These are phyloP conservation scores for Candida endomychidarum DNA, from an alignment of 805 yeast species.

Conservation along the genomic window DNA sequence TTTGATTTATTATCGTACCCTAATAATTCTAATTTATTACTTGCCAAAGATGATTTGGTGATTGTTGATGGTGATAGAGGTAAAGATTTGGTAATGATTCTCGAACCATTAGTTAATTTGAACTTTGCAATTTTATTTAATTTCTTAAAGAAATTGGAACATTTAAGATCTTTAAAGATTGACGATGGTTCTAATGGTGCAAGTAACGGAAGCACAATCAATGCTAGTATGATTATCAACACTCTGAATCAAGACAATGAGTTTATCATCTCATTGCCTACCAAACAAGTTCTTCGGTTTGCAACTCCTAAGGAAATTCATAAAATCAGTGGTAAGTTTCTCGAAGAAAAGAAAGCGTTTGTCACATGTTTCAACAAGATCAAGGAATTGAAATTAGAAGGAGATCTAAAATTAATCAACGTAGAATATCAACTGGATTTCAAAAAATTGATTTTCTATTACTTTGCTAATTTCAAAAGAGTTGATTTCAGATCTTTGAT, in stretches of 20 bases:
- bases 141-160: slow-evolving; percentile 72
- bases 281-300: slow-evolving; percentile 74
- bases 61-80: slow-evolving; percentile 86
- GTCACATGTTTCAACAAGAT: slow-evolving; percentile 56
- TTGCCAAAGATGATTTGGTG: slow-evolving; percentile 64
- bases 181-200: slow-evolving; percentile 18
- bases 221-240: slow-evolving; percentile 33
- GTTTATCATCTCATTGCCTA: slow-evolving; percentile 64
- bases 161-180: slow-evolving; percentile 51
- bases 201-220: slow-evolving; percentile 13
- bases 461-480: slow-evolving; percentile 46
- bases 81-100: slow-evolving; percentile 70
- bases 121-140: slow-evolving; percentile 70
- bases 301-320: slow-evolving; percentile 71
- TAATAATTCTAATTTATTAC: slow-evolving; percentile 56
- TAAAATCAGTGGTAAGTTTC: slow-evolving; percentile 59
- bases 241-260: slow-evolving; percentile 55
- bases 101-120: slow-evolving; percentile 62
- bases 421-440: slow-evolving; percentile 48
- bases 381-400: slow-evolving; percentile 47
- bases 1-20: slow-evolving; percentile 71
- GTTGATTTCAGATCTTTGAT: slow-evolving; percentile 41
- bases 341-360: slow-evolving; percentile 71
- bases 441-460: slow-evolving; percentile 46
- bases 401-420: slow-evolving; percentile 42